A percentile compares a stretch with the other conserved stretches of the same genome.
Conservation (phyloP, 352 stramenopile species). For the Pythium guiyangense region DNA sequence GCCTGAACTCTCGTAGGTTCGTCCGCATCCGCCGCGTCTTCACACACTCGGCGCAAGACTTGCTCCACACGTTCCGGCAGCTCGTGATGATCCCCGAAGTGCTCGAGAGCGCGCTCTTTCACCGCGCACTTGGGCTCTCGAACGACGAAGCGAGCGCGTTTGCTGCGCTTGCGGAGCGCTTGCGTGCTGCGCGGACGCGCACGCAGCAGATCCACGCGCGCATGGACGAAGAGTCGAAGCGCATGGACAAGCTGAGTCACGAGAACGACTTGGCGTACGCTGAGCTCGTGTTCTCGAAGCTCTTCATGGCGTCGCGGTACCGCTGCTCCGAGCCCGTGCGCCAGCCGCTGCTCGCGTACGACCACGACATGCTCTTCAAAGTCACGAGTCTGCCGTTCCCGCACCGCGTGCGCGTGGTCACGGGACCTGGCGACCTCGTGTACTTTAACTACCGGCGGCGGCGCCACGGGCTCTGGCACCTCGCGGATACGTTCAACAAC, state of each 20-base stretch:
- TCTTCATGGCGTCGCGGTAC: slow-evolving; percentile 18
- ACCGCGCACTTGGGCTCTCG: slow-evolving; percentile 12
- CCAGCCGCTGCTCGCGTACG: slow-evolving; percentile 21
- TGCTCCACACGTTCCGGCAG: slow-evolving; percentile 23
- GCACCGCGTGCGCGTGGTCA: slow-evolving; percentile 13
- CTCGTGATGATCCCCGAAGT: slow-evolving; percentile 23
- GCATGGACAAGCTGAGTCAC: slow-evolving; percentile 8
- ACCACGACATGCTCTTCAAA: slow-evolving; percentile 22
- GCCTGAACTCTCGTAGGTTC: slow-evolving; percentile 8
- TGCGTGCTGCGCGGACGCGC: slow-evolving; percentile 8
- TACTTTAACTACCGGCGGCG: slow-evolving; percentile 16
- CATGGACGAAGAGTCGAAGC: slow-evolving; percentile 14
- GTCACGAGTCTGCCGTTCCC: slow-evolving; percentile 13
- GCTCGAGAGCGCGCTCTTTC: slow-evolving; percentile 20
- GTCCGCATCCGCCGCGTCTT: slow-evolving; percentile 13
- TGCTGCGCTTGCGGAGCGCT: slow-evolving; percentile 4
- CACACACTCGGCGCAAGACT: slow-evolving; percentile 14
- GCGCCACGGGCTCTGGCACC: slow-evolving; percentile 13
- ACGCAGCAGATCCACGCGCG: slow-evolving; percentile 14
- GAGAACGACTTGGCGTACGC: slow-evolving; percentile 19
- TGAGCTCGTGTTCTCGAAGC: slow-evolving; percentile 17
- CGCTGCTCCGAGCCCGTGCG: slow-evolving; percentile 18
- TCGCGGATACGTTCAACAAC: slow-evolving; percentile 20
- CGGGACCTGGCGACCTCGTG: slow-evolving; percentile 13
- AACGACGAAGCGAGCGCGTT: slow-evolving; percentile 4